Conservation (phyloP, 2,329 filamentous ascomycete genomes). For the Colletotrichum gloeosporioides region DNA sequence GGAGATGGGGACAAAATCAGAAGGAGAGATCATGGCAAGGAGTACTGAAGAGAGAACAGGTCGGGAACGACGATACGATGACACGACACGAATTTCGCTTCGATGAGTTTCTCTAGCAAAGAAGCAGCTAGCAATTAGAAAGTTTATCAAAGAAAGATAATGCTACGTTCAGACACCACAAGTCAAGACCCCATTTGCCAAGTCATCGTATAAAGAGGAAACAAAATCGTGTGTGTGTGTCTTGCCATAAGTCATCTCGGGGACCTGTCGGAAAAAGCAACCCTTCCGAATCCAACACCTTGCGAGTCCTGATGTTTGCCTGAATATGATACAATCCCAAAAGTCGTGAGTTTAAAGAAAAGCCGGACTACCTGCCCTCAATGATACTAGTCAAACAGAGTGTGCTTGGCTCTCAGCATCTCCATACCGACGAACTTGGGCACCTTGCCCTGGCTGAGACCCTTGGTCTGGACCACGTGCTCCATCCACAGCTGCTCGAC, state of each 20-base stretch:
- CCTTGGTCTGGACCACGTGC: background rate
- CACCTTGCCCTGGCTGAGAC: background rate
- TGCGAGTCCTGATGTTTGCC: conserved; percentile 3
- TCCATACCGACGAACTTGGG: conserved; percentile 17
- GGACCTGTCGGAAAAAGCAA: background rate
- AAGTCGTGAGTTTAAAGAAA: background rate
- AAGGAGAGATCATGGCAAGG: background rate
- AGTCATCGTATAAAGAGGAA: background rate
- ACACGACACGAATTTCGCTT: background rate
- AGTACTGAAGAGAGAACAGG: background rate
- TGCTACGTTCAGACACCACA: background rate
- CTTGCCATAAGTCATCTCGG: background rate
- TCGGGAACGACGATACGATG: background rate
- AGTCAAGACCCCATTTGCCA: background rate
- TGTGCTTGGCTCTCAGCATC: conserved; percentile 3
- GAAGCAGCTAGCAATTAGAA: background rate
- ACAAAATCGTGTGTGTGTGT: background rate
- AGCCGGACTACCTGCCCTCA: background rate
- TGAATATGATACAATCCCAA: background rate
- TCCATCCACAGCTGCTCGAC: conserved; percentile 7
- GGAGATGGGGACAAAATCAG: background rate
- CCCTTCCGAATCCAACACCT: conserved; percentile 1
- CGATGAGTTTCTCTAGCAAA: background rate
- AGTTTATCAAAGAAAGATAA: background rate
- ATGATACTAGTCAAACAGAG: conserved; percentile 8